phyloP scores from a whole-genome alignment of 2,329 filamentous ascomycete genomes.

The Botrytis squamosa region DNA sequence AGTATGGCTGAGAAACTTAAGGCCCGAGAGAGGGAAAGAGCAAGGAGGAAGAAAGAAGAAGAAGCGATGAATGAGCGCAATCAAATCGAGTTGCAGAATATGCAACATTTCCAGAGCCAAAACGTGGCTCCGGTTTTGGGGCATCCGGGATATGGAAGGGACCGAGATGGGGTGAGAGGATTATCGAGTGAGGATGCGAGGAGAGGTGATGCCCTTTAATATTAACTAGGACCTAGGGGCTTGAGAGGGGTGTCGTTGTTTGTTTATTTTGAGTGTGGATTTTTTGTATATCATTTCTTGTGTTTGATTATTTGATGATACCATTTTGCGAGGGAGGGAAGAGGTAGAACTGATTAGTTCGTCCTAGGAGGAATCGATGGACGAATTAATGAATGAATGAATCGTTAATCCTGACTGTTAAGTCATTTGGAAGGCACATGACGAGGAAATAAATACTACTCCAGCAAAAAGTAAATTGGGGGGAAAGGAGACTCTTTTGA shows the following conservation, averaged over 20 bases:
- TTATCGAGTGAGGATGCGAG: slow-evolving; percentile 30
- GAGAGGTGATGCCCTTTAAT: slow-evolving; percentile 28
- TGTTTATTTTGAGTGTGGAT: neutral
- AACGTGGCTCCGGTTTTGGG: slow-evolving; percentile 33
- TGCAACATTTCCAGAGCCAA: slow-evolving; percentile 30
- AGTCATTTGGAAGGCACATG: neutral
- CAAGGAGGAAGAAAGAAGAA: slow-evolving; percentile 25
- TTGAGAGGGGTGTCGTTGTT: too few relatives aligned
- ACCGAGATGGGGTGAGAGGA: neutral
- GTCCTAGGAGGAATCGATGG: neutral
- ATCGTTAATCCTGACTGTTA: neutral
- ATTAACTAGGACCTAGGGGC: neutral
- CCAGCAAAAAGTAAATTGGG: neutral
- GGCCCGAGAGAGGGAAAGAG: slow-evolving; percentile 12
- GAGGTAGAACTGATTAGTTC: neutral
- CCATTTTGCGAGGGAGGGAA: neutral
- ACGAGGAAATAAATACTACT: neutral
- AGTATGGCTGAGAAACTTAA: slow-evolving; percentile 17
- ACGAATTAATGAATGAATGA: neutral
- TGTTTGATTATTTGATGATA: neutral
- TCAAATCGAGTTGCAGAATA: slow-evolving; percentile 33
- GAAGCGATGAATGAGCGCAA: slow-evolving; percentile 25
- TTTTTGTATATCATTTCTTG: slow-evolving; percentile 1
- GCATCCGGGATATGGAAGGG: slow-evolving; percentile 34
- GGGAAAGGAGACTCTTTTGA: neutral